Base-by-base conservation (phyloP, 169 alveolate species). In the Plasmodium relictum region DNA sequence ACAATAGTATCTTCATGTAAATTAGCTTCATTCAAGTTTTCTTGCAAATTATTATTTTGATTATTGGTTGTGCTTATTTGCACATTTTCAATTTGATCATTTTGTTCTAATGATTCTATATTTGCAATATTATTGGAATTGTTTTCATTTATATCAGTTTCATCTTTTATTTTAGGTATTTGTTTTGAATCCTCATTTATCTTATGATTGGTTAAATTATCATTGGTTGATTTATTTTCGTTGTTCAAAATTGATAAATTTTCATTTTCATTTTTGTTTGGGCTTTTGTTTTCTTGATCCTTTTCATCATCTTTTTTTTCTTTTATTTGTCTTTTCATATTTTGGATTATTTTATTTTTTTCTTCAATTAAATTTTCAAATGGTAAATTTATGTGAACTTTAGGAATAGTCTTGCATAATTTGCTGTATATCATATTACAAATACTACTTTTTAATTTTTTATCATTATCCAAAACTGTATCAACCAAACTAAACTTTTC, bases 331-430 rank as follows among this genome's bases (percentile, higher is more conserved):
- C 31, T 83, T 22, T 61, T 4, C 80, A 83, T 68, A 8, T 39
- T 68, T 68, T 83, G 68, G n/a, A 83, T 83, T 37, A 83, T 68
- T 83, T 69, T 83, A 50, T 83, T 83, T 54, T 83, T 83, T 26
- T 83, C 85, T 37, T 83, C 73, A 14, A 83, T 12, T 66, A 83
- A 83, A 54, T 83, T 83, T 31, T 68, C 83, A 45, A 83, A 31
- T 20, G 91, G 91, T 48, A 83, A 52, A 68, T 83, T 83, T 18
- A 83, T 83, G 41, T 83, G 69, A 68, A 83, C 83, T 48, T 83
- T 83, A 18, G 91, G 91, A 68, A 83, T 58, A 16, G 91, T 48
- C 22, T 83, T 83, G 59, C 91, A 83, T 14, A 83, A 68, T 68
- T 83, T 66, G 18, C 44, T 83, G 31, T 83, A 83, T 85, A 83